These are phyloP conservation scores for Nyctanthes arbortristis DNA, from an alignment of 257 asterid species.

Conservation along the genomic window DNA sequence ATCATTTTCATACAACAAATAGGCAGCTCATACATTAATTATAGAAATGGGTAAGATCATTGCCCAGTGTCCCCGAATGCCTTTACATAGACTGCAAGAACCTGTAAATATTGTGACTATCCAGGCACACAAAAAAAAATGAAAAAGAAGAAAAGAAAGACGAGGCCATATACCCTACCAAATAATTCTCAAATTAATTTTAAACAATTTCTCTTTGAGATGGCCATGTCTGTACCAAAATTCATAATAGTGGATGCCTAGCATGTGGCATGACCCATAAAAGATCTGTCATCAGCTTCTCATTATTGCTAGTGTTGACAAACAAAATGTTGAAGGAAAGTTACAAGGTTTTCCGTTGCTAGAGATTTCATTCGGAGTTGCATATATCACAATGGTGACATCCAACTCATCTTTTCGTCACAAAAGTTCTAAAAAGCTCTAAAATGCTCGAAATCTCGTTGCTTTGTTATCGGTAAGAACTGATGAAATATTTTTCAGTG, in stretches of 20 bases:
- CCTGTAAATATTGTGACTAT: not conserved
- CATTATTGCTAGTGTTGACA: not conserved
- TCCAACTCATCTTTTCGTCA: not conserved
- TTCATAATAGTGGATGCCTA: not conserved
- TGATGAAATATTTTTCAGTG: not conserved
- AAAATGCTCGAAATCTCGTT: conserved; percentile 8
- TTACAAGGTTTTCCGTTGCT: conserved; percentile 2
- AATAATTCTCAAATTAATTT: not conserved
- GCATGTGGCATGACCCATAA: not conserved
- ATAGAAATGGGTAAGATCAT: too few species aligned
- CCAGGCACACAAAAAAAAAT: too few species aligned
- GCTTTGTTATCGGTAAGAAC: not conserved
- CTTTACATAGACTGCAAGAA: not conserved
- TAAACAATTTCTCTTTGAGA: too few species aligned
- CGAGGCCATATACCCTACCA: not conserved
- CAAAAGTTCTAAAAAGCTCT: not conserved
- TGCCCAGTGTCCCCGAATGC: not conserved
- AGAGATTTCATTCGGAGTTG: not conserved
- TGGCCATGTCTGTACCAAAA: not conserved
- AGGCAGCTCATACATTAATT: too few species aligned
- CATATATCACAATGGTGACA: not conserved
- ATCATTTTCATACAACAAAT: too few species aligned
- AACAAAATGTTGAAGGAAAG: not conserved
- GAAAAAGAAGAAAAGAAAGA: not conserved
- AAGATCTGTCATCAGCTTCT: not conserved